Evolutionary conservation across 129 eudicot species (phyloP).

Genomic region (Silybum marianum): DNA sequence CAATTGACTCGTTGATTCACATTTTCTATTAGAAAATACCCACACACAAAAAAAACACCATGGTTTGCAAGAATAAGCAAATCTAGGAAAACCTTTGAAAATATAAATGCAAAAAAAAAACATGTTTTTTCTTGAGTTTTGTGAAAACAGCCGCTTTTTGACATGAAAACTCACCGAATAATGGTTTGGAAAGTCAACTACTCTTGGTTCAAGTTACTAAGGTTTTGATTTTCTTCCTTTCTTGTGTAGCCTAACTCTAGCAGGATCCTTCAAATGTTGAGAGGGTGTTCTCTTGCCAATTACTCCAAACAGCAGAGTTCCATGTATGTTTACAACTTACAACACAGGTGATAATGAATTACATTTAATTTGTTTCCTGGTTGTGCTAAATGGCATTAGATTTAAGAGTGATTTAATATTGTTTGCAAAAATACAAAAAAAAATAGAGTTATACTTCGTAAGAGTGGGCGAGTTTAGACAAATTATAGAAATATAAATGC

Average conservation of each 20-base stretch:
- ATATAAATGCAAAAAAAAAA: not conserved
- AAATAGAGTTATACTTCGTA: not conserved
- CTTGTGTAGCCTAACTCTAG: not conserved
- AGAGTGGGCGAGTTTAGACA: not conserved
- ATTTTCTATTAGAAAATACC: not conserved
- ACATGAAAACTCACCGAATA: not conserved
- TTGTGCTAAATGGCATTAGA: not conserved
- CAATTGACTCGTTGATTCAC: not conserved
- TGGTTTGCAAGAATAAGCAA: not conserved
- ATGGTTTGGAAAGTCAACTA: not conserved
- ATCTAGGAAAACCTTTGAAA: not conserved
- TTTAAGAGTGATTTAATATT: not conserved
- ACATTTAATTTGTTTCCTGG: not conserved
- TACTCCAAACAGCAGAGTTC: not conserved
- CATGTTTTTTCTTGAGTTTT: not conserved
- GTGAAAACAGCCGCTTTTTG: not conserved
- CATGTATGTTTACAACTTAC: not conserved
- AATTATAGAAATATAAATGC: not conserved
- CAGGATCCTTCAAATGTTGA: not conserved
- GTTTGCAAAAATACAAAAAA: not conserved
- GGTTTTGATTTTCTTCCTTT: not conserved
- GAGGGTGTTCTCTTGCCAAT: slow-evolving; percentile 3
- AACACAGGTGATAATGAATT: not conserved
- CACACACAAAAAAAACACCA: not conserved
- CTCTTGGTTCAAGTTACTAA: not conserved